Evolutionary conservation across 805 yeast genomes (phyloP).

Genomic region (Wickerhamiella spandovensis): DNA sequence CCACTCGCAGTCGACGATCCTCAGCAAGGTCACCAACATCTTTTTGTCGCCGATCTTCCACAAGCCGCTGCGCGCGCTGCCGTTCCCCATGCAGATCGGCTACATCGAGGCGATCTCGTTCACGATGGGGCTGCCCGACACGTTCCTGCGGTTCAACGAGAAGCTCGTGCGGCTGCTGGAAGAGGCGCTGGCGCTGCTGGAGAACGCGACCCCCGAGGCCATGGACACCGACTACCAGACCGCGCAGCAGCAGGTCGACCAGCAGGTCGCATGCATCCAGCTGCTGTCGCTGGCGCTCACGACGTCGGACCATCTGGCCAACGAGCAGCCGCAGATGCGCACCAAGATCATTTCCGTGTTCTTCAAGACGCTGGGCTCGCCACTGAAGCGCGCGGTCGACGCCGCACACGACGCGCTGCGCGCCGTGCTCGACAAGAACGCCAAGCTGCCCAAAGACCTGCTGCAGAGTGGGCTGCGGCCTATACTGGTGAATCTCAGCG

Average conservation of each 20-base stretch:
- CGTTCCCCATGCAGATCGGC: constrained; percentile 98
- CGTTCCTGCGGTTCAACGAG: constrained; percentile 77
- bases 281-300: constrained; percentile 71
- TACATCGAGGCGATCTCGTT: constrained; percentile 94
- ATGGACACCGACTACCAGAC: constrained; percentile 77
- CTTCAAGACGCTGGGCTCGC: constrained; percentile 81
- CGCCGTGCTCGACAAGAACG: constrained; percentile 69
- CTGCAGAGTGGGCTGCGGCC: constrained; percentile 94
- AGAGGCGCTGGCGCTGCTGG: constrained; percentile 88
- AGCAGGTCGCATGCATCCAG: constrained; percentile 81
- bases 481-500: constrained; percentile 87
- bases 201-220: constrained; percentile 78
- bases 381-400: constrained; percentile 73
- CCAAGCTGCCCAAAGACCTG: constrained; percentile 83
- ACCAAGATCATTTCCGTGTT: constrained; percentile 83
- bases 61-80: constrained; percentile 89
- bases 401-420: constrained; percentile 87
- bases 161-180: constrained; percentile 72
- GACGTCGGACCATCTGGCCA: constrained; percentile 59
- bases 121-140: constrained; percentile 65
- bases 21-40: constrained; percentile 71
- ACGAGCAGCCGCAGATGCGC: constrained; percentile 47
- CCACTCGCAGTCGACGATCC: constrained; percentile 57
- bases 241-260: constrained; percentile 71
- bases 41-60: constrained; percentile 89